A percentile compares a stretch with the other conserved stretches of the same genome.
Conservation (phyloP, 108 stramenopile species). For the Pseudonitzschia multiseries region DNA sequence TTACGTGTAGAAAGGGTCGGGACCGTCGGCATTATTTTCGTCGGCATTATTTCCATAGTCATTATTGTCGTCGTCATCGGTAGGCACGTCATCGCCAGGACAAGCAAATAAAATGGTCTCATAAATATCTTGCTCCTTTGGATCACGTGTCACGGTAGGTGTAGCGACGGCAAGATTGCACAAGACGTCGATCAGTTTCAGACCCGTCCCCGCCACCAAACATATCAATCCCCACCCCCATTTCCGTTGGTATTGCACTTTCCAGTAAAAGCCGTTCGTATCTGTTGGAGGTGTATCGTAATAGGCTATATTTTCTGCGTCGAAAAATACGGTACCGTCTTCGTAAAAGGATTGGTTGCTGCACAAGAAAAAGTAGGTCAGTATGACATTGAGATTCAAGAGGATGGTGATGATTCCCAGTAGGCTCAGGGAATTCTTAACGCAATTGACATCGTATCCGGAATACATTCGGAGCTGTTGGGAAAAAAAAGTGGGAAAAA, state of each 20-base stretch:
- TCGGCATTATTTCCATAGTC: no score
- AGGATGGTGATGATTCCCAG: slow-evolving; percentile 27
- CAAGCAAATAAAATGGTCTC: slow-evolving; percentile 16
- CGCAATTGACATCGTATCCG: slow-evolving; percentile 48
- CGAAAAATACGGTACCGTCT: slow-evolving; percentile 18
- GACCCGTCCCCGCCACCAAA: slow-evolving; percentile 24
- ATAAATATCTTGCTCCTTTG: slow-evolving; percentile 39
- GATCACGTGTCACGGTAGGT: slow-evolving; percentile 33
- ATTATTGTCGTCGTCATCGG: background rate
- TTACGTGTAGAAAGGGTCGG: no score
- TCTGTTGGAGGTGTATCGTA: no score
- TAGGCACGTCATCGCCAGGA: background rate
- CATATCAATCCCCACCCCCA: slow-evolving; percentile 31
- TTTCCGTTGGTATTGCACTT: slow-evolving; percentile 18
- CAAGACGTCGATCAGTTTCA: slow-evolving; percentile 35
- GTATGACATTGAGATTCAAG: slow-evolving; percentile 28
- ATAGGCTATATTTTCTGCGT: slow-evolving; percentile 2
- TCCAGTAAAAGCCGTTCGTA: slow-evolving; percentile 6
- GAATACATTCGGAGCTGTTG: slow-evolving; percentile 36
- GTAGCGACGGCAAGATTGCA: slow-evolving; percentile 34
- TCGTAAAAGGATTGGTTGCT: slow-evolving; percentile 15
- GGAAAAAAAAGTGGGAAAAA: slow-evolving; percentile 35
- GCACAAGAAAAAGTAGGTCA: slow-evolving; percentile 29
- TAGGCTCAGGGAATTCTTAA: slow-evolving; percentile 27
- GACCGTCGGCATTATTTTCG: no score